Evolutionary conservation across 2,329 filamentous ascomycete genomes (phyloP), one percentile per base, ranked within the genome.

Genomic region (Penicillium palitans): DNA sequence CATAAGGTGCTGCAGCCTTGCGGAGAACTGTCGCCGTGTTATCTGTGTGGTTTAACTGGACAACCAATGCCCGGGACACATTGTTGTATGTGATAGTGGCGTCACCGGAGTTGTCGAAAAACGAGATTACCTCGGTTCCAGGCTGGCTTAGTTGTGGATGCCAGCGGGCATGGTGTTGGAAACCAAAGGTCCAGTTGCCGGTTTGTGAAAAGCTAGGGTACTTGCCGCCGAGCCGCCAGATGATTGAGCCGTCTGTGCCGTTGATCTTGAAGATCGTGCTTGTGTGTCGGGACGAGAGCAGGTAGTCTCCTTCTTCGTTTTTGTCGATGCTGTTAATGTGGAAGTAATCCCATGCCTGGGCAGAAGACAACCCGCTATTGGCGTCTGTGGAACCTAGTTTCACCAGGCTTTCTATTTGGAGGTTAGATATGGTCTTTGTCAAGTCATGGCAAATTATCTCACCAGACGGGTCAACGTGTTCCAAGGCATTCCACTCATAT

Each of bases 171-270:
- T 66, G 37, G 19, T 66, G 64, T 49, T 66, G 64, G 25, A 51
- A 78, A 59, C 57, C 71, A 70, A 69, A 78, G 71, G 58, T 78
- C 74, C 63, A 78, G 72, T 74, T 76, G 70, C 62, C 76, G 2
- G 7, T 39, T 25, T 50, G 61, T 5, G 33, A 29, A 21, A 64
- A 55, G 17, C 10, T 42, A 1, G 66, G 66, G 7, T 61, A 55
- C 27, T 55, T 66, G 4, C 70, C 70, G 4, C 68, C 67, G 17
- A 71, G 62, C 5, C 59, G 59, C 70, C 70, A 72, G 15, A 71
- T 65, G 15, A 72, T 57, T 12, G 68, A 61, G 12, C 70, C 70
- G 19, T 68, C 65, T 15, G 57, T 53, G 12, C 69, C 66, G 19
- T 60, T 65, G 19, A 72, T 61, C 42, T 70, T 70, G 57, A 68